Conservation (phyloP, 139 green algal genomes). For the Chlorella sp. region DNA sequence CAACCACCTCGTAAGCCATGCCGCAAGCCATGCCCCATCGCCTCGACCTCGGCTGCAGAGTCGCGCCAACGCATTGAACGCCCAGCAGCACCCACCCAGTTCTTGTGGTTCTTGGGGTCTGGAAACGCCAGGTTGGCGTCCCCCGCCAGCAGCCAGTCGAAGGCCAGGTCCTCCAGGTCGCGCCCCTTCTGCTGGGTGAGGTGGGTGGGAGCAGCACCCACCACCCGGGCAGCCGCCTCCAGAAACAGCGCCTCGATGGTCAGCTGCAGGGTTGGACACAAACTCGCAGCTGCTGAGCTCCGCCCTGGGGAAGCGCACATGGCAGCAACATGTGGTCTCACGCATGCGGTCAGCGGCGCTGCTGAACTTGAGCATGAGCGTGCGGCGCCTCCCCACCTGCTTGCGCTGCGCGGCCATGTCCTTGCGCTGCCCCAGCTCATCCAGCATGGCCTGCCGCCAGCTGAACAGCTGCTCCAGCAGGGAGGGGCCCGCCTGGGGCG, state of each 20-base stretch:
- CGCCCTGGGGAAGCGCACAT: too few species aligned
- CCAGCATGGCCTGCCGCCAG: conserved; percentile 50
- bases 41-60: too few species aligned
- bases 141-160: conserved; percentile 71
- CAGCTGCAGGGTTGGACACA: neutral
- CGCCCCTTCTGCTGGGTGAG: conserved; percentile 41
- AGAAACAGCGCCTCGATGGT: conserved; percentile 76
- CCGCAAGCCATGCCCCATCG: too few species aligned
- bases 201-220: conserved; percentile 40
- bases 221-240: conserved; percentile 63
- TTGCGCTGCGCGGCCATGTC: conserved; percentile 40
- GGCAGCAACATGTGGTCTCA: too few species aligned
- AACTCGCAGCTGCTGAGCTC: too few species aligned
- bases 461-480: conserved; percentile 52
- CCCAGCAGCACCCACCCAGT: too few species aligned
- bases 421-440: conserved; percentile 16
- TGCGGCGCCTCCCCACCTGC: conserved; percentile 35
- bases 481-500: conserved; percentile 27
- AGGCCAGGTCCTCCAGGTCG: conserved; percentile 59
- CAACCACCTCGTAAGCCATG: too few species aligned
- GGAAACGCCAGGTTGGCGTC: conserved; percentile 61
- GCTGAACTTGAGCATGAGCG: too few species aligned
- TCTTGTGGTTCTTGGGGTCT: conserved; percentile 17
- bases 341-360: too few species aligned
- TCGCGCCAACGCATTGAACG: too few species aligned